phyloP scores from a whole-genome alignment of 1,284 basidiomycete species.

The Phlebopus sp. region DNA sequence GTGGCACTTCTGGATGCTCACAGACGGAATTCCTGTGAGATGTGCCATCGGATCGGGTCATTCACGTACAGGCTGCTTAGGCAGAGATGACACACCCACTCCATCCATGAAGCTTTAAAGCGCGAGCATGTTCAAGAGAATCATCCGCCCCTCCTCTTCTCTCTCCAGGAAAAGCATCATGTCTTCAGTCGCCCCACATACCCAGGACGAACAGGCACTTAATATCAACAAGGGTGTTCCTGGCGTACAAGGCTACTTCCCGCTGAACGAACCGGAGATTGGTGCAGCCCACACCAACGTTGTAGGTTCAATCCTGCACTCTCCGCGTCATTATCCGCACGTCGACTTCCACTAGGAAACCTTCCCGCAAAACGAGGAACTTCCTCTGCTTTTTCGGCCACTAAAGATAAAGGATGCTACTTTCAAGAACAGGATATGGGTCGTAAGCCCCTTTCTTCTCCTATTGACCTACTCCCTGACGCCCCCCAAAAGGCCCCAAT shows the following conservation, averaged over 20 bases:
- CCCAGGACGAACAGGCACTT: conserved; percentile 6
- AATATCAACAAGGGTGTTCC: conserved; percentile 48
- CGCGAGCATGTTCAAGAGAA: conserved; percentile 1
- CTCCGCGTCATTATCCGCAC: not conserved
- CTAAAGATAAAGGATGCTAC: conserved; percentile 58
- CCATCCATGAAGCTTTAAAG: not conserved
- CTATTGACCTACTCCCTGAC: not conserved
- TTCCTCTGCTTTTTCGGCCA: conserved; percentile 67
- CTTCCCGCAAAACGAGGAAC: conserved; percentile 42
- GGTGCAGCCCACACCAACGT: conserved; percentile 45
- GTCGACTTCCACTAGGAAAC: conserved; percentile 30
- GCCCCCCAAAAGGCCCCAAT: conserved; percentile 56
- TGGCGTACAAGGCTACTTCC: conserved; percentile 51
- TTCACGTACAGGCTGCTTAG: no score
- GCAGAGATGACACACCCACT: not conserved
- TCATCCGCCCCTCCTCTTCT: not conserved
- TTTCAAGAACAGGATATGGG: conserved; percentile 75
- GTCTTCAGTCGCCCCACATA: not conserved
- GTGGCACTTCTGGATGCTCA: no score
- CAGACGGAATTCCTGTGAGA: no score
- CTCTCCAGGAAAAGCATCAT: not conserved
- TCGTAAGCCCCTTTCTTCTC: conserved; percentile 33
- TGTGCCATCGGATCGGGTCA: no score
- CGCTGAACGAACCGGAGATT: conserved; percentile 60
- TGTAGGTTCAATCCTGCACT: conserved; percentile 22